Base-by-base conservation (phyloP, 192 early-diverging fungal species). In the Lunasporangiospora selenospora region DNA sequence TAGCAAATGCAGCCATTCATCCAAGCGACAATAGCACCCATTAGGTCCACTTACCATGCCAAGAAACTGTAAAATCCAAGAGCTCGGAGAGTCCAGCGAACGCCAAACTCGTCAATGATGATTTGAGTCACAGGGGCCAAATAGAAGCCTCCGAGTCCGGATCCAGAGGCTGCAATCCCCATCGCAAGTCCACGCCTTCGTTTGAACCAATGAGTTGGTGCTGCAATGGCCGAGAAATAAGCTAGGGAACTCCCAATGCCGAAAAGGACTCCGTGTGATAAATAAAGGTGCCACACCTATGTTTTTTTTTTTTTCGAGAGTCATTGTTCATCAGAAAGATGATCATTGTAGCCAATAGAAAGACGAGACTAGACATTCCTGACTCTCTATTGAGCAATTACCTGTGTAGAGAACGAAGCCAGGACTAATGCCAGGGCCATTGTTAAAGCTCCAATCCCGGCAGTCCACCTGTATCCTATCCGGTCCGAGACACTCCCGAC, bases 181-280 rank as follows among this genome's bases (percentile, higher is more conserved):
- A 89, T 78, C 0, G 91, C 90, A 16, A 93, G 50, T 1, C 86
- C 87, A 11, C 90, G 81, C 30, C 75, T 56, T 50, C 77, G 84
- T 38, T 56, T 34, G 67, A 92, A 93, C 88, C 88, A 95, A 54
- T 93, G 88, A 15, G 85, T 39, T 0, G 85, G 76, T 13, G 89
- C 80, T 1, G 80, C 77, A 36, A 91, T 75, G 19, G 81, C 82
- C 0, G 89, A 84, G 19, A 90, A 83, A 37, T 85, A 86, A 11
- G 86, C 48, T 30, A 95, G 69, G 8, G 83, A 83, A 12, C 77
- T 64, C 0, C 90, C 91, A 24, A 88, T 60, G 5, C 93, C 93
- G 65, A 90, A 88, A 47, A 95, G 34, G 6, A 91, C 48, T 2
- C 89, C 89, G 58, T 93, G 92, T 1, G 90, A 85, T 26, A 91